Evolutionary conservation across 164 flowering plant genomes (phyloP).

Genomic region (Protea cynaroides): DNA sequence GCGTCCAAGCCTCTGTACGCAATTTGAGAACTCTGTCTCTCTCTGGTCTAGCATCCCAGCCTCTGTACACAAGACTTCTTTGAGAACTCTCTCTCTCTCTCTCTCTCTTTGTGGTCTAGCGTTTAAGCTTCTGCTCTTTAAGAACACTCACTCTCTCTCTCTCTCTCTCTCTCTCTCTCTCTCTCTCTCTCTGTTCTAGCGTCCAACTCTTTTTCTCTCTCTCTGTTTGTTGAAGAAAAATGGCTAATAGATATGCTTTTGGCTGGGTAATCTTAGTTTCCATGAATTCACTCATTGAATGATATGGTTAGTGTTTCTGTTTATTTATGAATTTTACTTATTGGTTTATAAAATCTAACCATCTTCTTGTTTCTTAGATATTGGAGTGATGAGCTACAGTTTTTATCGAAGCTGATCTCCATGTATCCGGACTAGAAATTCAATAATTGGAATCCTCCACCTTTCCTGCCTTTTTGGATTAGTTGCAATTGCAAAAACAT

Average conservation of each 20-base stretch:
- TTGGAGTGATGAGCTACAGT: slow-evolving; percentile 19
- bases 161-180: too few relatives aligned
- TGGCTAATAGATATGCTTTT: background rate
- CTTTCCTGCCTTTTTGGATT: slow-evolving; percentile 12
- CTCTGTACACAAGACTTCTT: too few relatives aligned
- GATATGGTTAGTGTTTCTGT: slow-evolving; percentile 11
- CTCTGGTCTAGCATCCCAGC: too few relatives aligned
- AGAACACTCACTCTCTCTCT: too few relatives aligned
- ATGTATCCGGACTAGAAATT: slow-evolving; percentile 4
- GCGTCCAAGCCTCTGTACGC: too few relatives aligned
- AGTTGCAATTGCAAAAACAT: slow-evolving; percentile 10
- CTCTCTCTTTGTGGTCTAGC: too few relatives aligned
- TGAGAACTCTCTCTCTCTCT: too few relatives aligned
- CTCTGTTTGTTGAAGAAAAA: too few relatives aligned
- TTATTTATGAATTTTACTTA: background rate
- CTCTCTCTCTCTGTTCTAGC: too few relatives aligned
- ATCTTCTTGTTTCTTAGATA: background rate
- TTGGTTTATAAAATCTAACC: background rate
- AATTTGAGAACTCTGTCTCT: too few relatives aligned
- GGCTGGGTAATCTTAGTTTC: slow-evolving; percentile 2
- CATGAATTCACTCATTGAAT: background rate
- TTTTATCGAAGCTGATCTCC: slow-evolving; percentile 11
- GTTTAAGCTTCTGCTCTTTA: too few relatives aligned
- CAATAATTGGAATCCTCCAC: slow-evolving; percentile 14
- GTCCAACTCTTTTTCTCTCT: too few relatives aligned